Evolutionary conservation across 345 rosid genomes (phyloP), one percentile per base, ranked within the genome.

Genomic region (Kandelia obovata): DNA sequence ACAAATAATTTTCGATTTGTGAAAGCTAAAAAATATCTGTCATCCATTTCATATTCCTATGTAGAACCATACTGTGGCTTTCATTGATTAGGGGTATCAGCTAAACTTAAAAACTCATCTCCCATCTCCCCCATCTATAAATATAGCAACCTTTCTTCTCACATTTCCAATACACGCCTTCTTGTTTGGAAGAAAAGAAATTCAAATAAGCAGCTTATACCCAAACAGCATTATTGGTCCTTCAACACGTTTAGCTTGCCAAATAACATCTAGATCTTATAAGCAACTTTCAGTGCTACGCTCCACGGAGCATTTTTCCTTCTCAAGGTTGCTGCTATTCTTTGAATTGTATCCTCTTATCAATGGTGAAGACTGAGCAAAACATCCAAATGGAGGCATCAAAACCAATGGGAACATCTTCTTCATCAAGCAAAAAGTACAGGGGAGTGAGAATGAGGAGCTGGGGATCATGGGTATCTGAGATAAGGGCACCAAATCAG

Each of bases 381-480:
- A 80, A 77, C 83, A 81, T 80, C 68, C 76, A 77, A 68, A 61
- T 52, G 53, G 70, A 77, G 34, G 31, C 77, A 56, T 68, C 80
- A 59, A 82, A 78, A 62, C 64, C 61, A 79, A 61, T 69, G 71
- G 61, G 72, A 2, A 46, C 86, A 64, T 32, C 80, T 20, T 58
- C 78, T 17, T 58, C 88, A 21, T 27, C 49, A 66, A 15, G 17
- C 15, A 90, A 76, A 64, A 88, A 87, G 82, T 92, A 82, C 79
- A 95, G 85, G 82, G 99, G 97, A 57, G 99, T 95, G 52, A 83
- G 99, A 70, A 95, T 92, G 99, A 90, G 99, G 75, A 95, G 92
- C 23, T 95, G 99, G 99, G 99, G 99, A 0, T 95, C 99, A 1
- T 95, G 97, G 97, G 99, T 95, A 0, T 86, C 99, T 10, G 99